Percentiles rank a stretch among this genome's conserved stretches.
Conservation (phyloP, 2,329 filamentous ascomycete genomes). For the Cryphonectria nitschkei region DNA sequence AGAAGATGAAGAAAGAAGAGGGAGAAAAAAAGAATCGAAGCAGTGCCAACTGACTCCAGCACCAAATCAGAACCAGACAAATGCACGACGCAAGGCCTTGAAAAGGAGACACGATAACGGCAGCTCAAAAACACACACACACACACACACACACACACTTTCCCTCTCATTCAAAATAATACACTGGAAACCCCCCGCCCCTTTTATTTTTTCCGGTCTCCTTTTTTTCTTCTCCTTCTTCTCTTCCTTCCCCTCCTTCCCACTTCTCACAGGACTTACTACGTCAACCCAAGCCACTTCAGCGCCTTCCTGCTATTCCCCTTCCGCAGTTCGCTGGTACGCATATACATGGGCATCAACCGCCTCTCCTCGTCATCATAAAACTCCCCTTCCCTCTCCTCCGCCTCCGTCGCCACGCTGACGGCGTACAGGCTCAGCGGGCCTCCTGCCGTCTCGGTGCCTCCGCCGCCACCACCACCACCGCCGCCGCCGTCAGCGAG, state of each 20-base stretch:
- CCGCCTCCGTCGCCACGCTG: slow-evolving; percentile 25
- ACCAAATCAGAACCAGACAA: background rate
- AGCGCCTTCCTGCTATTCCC: slow-evolving; percentile 40
- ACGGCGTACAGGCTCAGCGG: slow-evolving; percentile 22
- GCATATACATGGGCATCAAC: slow-evolving; percentile 35
- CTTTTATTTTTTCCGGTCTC: too few species aligned
- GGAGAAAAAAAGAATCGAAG: background rate
- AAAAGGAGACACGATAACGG: too few species aligned
- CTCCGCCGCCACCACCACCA: background rate
- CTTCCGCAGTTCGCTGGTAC: slow-evolving; percentile 28
- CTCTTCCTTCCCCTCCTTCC: background rate
- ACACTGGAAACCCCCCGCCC: too few species aligned
- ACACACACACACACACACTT: too few species aligned
- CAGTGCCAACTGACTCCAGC: background rate
- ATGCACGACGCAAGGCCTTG: too few species aligned
- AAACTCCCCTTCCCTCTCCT: slow-evolving; percentile 30
- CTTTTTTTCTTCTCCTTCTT: too few species aligned
- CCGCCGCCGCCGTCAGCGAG: slow-evolving; percentile 10
- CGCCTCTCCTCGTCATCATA: slow-evolving; percentile 33
- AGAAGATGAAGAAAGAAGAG: accelerated
- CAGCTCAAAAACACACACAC: too few species aligned
- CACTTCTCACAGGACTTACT: background rate
- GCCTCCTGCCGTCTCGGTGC: slow-evolving; percentile 20
- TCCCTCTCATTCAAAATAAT: too few species aligned
- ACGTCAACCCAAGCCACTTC: slow-evolving; percentile 41